Percentiles rank a stretch among this genome's conserved stretches.
phyloP scores from a whole-genome alignment of 306 rosid species.

The Lotus japonicus region DNA sequence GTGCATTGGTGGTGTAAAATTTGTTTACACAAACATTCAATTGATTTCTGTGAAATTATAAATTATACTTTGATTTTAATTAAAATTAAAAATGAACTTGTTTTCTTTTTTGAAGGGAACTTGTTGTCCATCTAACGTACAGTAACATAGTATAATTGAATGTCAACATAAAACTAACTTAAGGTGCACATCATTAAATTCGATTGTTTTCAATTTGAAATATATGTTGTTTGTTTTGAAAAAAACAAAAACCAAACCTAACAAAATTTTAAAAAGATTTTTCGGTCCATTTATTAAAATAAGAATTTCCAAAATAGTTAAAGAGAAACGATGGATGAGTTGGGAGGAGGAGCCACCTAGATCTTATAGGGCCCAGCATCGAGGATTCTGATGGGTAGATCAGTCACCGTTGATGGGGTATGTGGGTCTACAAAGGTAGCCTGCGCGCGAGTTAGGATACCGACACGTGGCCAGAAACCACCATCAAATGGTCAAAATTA shows the following conservation, averaged over 20 bases:
- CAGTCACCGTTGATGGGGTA: not conserved
- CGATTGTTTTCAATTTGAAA: too few relatives aligned
- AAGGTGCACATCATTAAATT: too few relatives aligned
- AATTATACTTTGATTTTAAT: too few relatives aligned
- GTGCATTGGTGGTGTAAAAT: too few relatives aligned
- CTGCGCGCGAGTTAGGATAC: not conserved
- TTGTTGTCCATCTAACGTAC: too few relatives aligned
- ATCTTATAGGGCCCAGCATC: not conserved
- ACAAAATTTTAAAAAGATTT: not conserved
- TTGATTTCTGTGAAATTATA: too few relatives aligned
- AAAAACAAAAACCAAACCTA: not conserved
- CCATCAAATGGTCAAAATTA: not conserved
- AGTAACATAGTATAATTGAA: too few relatives aligned
- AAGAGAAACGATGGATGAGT: too few relatives aligned
- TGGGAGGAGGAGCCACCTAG: not conserved
- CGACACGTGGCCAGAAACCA: constrained; percentile 25
- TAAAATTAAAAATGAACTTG: too few relatives aligned
- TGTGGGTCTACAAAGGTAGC: not conserved
- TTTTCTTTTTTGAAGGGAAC: too few relatives aligned
- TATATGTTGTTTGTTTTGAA: not conserved
- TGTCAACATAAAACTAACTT: too few relatives aligned
- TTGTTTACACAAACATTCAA: too few relatives aligned
- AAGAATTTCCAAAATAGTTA: not conserved
- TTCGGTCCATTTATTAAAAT: not conserved
- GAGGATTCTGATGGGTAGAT: not conserved